Evolutionary conservation across 176 grass and related monocot species (phyloP).

Genomic region (Triticum urartu): DNA sequence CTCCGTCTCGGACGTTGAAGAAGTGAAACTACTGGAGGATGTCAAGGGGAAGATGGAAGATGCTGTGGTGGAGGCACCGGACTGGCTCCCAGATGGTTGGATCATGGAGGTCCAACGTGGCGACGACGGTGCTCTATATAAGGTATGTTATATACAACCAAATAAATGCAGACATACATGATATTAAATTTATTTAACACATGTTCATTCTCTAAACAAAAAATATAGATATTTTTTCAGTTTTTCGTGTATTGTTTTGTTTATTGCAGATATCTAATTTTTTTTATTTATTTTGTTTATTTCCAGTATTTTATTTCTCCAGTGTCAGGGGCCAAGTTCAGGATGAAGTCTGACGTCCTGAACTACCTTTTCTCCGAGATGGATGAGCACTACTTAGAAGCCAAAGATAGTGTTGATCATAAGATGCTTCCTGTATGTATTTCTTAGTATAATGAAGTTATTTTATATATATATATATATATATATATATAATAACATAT

Average conservation of each 20-base stretch:
- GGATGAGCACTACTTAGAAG: slow-evolving; percentile 10
- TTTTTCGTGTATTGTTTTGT: background rate
- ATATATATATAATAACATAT: too few relatives aligned
- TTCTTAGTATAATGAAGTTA: too few relatives aligned
- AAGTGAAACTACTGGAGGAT: background rate
- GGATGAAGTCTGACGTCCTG: slow-evolving; percentile 23
- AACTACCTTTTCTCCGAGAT: slow-evolving; percentile 26
- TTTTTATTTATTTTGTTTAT: background rate
- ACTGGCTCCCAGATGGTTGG: slow-evolving; percentile 61
- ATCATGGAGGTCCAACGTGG: slow-evolving; percentile 33
- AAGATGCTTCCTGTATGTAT: background rate
- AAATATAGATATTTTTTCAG: background rate
- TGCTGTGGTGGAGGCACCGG: background rate
- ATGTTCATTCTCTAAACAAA: background rate
- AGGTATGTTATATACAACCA: slow-evolving; percentile 18
- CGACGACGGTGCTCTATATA: background rate
- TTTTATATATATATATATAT: too few relatives aligned
- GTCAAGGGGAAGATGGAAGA: background rate
- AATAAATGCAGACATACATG: too few relatives aligned
- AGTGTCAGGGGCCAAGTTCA: slow-evolving; percentile 34
- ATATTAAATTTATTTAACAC: too few relatives aligned
- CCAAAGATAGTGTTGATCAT: background rate
- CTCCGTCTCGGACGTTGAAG: background rate
- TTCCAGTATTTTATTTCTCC: slow-evolving; percentile 49
- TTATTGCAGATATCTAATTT: background rate